These are phyloP conservation scores for Penicillium odoratum DNA, from an alignment of 495 filamentous ascomycete species.

Conservation along the genomic window DNA sequence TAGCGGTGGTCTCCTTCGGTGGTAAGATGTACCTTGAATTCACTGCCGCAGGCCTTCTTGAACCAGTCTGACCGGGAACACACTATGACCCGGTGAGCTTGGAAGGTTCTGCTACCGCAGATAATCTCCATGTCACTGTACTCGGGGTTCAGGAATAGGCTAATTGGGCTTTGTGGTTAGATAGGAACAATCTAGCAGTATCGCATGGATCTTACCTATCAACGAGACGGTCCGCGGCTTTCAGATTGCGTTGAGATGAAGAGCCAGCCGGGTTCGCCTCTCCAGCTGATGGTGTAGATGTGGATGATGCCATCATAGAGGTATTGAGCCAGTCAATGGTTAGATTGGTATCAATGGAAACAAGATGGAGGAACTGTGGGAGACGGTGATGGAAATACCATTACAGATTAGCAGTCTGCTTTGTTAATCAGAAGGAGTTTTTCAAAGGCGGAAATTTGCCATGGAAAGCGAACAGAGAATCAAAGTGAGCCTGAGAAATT, in stretches of 20 bases:
- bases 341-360: no score
- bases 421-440: no score
- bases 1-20: not conserved
- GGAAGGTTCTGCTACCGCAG: not conserved
- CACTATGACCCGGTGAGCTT: not conserved
- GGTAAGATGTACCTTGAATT: not conserved
- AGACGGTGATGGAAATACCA: no score
- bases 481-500: no score
- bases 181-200: not conserved
- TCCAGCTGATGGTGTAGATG: not conserved
- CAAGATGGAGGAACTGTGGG: no score
- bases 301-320: not conserved
- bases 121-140: conserved; percentile 1
- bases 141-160: not conserved
- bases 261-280: not conserved
- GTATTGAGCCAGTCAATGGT: not conserved
- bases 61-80: not conserved
- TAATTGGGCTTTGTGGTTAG: not conserved
- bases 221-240: not conserved
- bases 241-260: not conserved
- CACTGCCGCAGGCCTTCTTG: not conserved
- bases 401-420: no score
- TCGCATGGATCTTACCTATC: not conserved
- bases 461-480: no score
- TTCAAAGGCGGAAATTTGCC: no score